Base-by-base conservation (phyloP, 331 rosid genomes). In the Dryas integrifolia region DNA sequence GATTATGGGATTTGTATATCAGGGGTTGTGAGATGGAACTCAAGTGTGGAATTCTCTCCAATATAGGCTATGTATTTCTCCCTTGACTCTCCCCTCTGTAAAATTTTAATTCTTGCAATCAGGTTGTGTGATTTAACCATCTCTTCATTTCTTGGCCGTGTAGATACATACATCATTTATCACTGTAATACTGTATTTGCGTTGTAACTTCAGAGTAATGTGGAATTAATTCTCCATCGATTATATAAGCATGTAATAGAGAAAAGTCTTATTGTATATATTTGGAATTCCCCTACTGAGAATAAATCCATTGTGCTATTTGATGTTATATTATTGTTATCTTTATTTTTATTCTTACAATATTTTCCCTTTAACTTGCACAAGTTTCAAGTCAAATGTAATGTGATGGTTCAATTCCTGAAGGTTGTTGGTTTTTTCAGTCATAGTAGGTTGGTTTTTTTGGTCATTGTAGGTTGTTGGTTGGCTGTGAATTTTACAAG, bases 101-200 rank as follows among this genome's bases (percentile, higher is more conserved):
- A 79, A 88, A 79, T 85, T 60, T 73, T 48, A 70, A 21, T 82
- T 84, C 45, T 76, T 59, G 78, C 52, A 72, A 48, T 79, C 82
- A 85, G 92, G 85, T 83, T 21, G 86, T 85, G 85, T 51, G 11
- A 48, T 81, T 77, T 58, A 73, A 21, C 21, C 76, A 46, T 77
- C 63, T 71, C 79, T 78, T 82, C 58, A 82, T 82, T 80, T 80
- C 82, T 83, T 78, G 39, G 66, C 46, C 74, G 72, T 86, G 89
- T 85, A 85, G 87, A 85, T 77, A 85, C 82, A 67, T 82, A 64
- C 55, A 21, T 21, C 24, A 21, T 21, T 21, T 21, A 80, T 83
- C 83, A 73, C 15, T 45, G 67, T 72, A 58, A 58, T 72, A 56
- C 73, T 79, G 85, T 85, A 79, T 76, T 48, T 85, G 82, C 69